Conservation (phyloP, 306 rosid genomes). For the Glycine latifolia region DNA sequence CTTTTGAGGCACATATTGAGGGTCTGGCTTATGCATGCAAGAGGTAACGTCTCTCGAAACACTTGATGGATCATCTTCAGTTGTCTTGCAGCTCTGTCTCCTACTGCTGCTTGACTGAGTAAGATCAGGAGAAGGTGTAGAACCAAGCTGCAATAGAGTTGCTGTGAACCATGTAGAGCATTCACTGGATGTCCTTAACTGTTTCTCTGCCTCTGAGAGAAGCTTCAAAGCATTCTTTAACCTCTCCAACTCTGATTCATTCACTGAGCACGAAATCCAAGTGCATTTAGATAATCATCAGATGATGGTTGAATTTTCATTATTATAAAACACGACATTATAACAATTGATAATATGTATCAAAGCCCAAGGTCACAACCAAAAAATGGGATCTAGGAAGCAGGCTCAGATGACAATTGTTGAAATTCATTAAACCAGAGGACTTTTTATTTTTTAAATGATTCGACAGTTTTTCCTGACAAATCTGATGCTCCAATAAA, state of each 20-base stretch:
- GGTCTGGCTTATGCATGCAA: conserved; percentile 62
- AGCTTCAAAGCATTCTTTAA: conserved; percentile 94
- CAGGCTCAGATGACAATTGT: too few relatives aligned
- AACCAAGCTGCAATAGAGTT: conserved; percentile 93
- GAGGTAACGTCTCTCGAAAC: conserved; percentile 70
- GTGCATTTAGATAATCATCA: conserved; percentile 36
- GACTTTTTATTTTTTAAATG: too few relatives aligned
- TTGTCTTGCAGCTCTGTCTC: conserved; percentile 84
- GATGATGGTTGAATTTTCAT: conserved; percentile 24
- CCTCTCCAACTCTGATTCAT: conserved; percentile 84
- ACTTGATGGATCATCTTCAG: conserved; percentile 85
- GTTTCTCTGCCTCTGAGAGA: conserved; percentile 97
- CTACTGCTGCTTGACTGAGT: conserved; percentile 83
- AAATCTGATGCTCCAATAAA: too few relatives aligned
- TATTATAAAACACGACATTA: not conserved
- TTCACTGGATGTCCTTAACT: conserved; percentile 89
- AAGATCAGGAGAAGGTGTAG: conserved; percentile 80
- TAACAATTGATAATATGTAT: conserved; percentile 12
- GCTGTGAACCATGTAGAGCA: conserved; percentile 99
- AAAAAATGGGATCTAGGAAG: not conserved
- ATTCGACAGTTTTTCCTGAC: too few relatives aligned
- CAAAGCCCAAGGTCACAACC: conserved; percentile 34
- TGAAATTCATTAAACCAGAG: too few relatives aligned
- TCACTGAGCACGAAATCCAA: conserved; percentile 71
- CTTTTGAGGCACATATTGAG: conserved; percentile 62